Evolutionary conservation across 208 protist species (phyloP), one percentile per base, ranked within the genome.

Genomic region (Porcisia hertigi): DNA sequence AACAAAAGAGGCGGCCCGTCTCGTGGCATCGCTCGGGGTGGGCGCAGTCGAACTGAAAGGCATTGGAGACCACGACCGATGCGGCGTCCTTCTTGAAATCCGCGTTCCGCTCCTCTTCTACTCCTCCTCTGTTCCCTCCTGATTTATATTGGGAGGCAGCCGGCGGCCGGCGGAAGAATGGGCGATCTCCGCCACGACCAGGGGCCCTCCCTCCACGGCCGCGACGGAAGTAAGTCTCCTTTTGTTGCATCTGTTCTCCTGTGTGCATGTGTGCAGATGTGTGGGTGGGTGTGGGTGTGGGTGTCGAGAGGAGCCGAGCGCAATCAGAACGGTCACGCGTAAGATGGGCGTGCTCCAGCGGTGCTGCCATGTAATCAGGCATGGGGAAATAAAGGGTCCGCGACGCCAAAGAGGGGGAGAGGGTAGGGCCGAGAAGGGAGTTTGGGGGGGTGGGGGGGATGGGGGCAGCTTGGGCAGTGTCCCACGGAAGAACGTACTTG

Each of bases 21-120:
- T 88, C 80, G 12, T 72, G 67, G 34, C 80, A 74, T 9, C 77
- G 80, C 9, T 67, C 74, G 63, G 79, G 39, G 34, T 78, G 57
- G 34, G 74, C 47, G 54, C 71, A 80, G 65, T 54, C 73, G 1
- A n/a, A 30, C 8, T 58, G 55, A 57, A 87, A 87, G 18, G 76
- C 79, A 62, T 84, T 69, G 5, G 76, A 62, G 16, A 87, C 52
- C 12, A 47, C 9, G 20, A 81, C 53, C 16, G 60, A 73, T 41
- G 75, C 67, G 25, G 73, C 78, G 3, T 76, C 65, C 54, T 23
- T 71, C 53, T 30, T 23, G 4, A 0, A n/a, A n/a, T 7, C 3
- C 11, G 20, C 0, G 71, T 25, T 45, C 20, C 7, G 0, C 54
- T 69, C 39, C 55, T 41, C 23, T 36, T 9, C 30, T 36, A 39